Conservation (phyloP, 768 basidiomycete species). For the Suillus cothurnatus region DNA sequence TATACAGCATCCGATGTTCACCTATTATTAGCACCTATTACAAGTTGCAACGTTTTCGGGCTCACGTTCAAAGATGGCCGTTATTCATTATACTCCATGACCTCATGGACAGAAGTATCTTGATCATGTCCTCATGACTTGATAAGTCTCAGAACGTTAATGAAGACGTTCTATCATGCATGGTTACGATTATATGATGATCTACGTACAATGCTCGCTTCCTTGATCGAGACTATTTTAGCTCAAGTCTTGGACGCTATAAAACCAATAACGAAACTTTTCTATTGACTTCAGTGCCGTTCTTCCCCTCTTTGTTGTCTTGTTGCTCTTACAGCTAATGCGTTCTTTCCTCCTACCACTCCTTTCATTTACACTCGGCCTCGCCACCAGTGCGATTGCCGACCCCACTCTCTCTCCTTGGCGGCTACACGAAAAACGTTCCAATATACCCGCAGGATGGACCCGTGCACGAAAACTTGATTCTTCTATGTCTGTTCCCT, state of each 20-base stretch:
- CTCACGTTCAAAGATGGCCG: not conserved
- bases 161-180: not conserved
- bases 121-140: not conserved
- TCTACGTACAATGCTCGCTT: not conserved
- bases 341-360: slow-evolving; percentile 14
- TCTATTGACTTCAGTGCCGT: slow-evolving; percentile 5
- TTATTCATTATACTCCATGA: too few relatives aligned
- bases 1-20: too few relatives aligned
- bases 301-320: too few relatives aligned
- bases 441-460: slow-evolving; percentile 43
- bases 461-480: slow-evolving; percentile 29
- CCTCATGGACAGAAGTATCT: too few relatives aligned
- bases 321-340: slow-evolving; percentile 13
- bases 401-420: slow-evolving; percentile 39
- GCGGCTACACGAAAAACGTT: slow-evolving; percentile 43
- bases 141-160: not conserved
- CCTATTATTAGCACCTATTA: not conserved
- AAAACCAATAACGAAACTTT: not conserved
- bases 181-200: not conserved
- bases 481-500: slow-evolving; percentile 37
- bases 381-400: slow-evolving; percentile 9
- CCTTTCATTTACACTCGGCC: slow-evolving; percentile 3
- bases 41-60: not conserved
- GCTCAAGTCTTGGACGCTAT: not conserved
- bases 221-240: not conserved